phyloP scores from a whole-genome alignment of 1,284 basidiomycete genomes.

The Apiotrichum akiyoshidainum region DNA sequence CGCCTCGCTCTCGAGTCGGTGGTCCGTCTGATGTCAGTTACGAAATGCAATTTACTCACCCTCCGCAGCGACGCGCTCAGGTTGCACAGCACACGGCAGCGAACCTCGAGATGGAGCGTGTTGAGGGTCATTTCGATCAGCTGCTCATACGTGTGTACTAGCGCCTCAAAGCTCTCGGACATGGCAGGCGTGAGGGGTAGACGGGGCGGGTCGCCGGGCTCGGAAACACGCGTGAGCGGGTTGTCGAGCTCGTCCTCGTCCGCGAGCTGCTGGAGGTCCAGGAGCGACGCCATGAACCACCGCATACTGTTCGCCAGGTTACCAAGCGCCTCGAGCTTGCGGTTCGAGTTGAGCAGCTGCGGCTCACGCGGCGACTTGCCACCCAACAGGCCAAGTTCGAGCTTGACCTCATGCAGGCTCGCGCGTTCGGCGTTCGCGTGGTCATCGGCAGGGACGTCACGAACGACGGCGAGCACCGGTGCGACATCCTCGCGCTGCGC shows the following conservation, averaged over 20 bases:
- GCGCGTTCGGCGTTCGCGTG: constrained; percentile 1
- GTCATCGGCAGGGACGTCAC: constrained; percentile 23
- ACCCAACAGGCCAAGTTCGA: constrained; percentile 27
- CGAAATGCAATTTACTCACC: constrained; percentile 57
- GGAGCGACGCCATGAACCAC: constrained; percentile 73
- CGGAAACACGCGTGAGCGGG: constrained; percentile 52
- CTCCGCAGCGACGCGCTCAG: constrained; percentile 72
- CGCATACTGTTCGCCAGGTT: constrained; percentile 79
- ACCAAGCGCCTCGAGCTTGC: constrained; percentile 73
- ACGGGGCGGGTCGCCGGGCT: constrained; percentile 57
- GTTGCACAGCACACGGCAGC: constrained; percentile 79
- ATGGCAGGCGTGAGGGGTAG: constrained; percentile 81
- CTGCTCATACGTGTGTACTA: constrained; percentile 84
- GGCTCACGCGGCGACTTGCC: constrained; percentile 58
- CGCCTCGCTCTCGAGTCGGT: constrained; percentile 73
- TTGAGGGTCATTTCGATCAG: constrained; percentile 81
- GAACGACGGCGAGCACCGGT: constrained; percentile 60
- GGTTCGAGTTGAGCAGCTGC: constrained; percentile 72
- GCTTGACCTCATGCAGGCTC: constrained; percentile 6
- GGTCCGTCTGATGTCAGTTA: constrained; percentile 65
- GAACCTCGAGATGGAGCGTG: constrained; percentile 83
- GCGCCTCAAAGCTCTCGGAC: constrained; percentile 80
- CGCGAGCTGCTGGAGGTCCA: constrained; percentile 61
- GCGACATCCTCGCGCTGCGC: constrained; percentile 77
- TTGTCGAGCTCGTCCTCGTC: constrained; percentile 56